Base-by-base conservation (phyloP, 208 protist species). In the Sergeia podlipaevii region DNA sequence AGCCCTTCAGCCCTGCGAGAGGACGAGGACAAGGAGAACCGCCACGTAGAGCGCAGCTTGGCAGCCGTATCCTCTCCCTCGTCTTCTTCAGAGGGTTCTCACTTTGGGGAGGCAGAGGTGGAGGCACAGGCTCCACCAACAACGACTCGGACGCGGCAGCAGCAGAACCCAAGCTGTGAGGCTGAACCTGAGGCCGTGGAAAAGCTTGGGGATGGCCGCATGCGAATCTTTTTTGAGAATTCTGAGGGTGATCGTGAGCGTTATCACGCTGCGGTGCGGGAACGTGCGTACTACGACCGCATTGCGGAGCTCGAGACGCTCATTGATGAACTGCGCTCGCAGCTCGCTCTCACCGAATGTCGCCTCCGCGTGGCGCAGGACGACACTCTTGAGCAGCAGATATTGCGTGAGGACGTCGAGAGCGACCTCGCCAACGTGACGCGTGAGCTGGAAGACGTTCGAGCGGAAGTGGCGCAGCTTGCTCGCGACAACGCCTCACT, bases 331-430 rank as follows among this genome's bases (percentile, higher is more conserved):
- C 67, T 88, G 46, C 75, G 70, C 6, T 67, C 51, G 44, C 73
- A 70, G 32, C 30, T 84, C 21, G 48, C 60, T 5, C 36, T 80
- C 28, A 51, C 79, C 21, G 76, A 89, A 62, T 82, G 76, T 34
- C 72, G 69, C n/a, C 63, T 89, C 32, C 80, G 77, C 38, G 65
- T 89, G 50, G 53, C 76, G 2, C 62, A 77, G 67, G 76, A 89
- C 48, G 67, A 71, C 37, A 77, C 53, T 20, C 52, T 71, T 13
- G 80, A 89, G 64, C 49, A 77, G 52, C 64, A 77, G 51, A 60
- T 85, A 53, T 51, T 64, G 28, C 65, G 63, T 32, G 69, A 71
- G 51, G 58, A 71, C 38, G 69, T 70, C 21, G 70, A 85, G 55
- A 51, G 63, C 4, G 70, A 84, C 38, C 52, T 69, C 20, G 56